phyloP scores from a whole-genome alignment of 768 basidiomycete genomes.

The Mycena metata region DNA sequence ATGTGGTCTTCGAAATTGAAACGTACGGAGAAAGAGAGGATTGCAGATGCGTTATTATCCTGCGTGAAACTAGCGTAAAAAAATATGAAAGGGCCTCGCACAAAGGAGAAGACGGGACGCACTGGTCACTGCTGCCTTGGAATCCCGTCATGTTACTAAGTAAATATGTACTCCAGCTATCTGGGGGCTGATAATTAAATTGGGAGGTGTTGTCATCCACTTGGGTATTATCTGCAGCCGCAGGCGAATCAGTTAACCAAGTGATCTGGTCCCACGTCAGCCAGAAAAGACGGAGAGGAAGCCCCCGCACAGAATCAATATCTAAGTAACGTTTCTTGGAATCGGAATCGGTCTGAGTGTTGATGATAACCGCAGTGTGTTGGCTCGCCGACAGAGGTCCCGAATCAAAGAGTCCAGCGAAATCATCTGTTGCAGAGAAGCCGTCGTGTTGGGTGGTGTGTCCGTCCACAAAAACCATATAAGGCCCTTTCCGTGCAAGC shows the following conservation, averaged over 20 bases:
- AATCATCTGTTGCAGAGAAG: conserved; percentile 34
- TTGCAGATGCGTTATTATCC: conserved; percentile 34
- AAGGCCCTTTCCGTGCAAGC: conserved; percentile 41
- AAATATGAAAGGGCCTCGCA: not conserved
- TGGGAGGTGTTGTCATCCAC: conserved; percentile 45
- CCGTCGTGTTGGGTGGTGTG: conserved; percentile 39
- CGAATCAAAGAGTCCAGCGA: conserved; percentile 49
- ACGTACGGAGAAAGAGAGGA: conserved; percentile 38
- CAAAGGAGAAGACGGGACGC: conserved; percentile 20
- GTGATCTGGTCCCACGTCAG: conserved; percentile 36
- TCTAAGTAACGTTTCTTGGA: conserved; percentile 43
- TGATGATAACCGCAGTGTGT: conserved; percentile 48
- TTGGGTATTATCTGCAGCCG: conserved; percentile 16
- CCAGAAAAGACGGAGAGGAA: not conserved
- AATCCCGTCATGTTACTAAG: conserved; percentile 42
- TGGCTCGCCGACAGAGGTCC: conserved; percentile 43
- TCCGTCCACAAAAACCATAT: conserved; percentile 49
- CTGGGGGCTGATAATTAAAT: conserved; percentile 47
- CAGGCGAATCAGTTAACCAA: conserved; percentile 39
- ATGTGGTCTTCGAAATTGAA: not conserved
- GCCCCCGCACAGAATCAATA: conserved; percentile 50
- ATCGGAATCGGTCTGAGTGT: conserved; percentile 21
- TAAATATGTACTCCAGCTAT: conserved; percentile 45
- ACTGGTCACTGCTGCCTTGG: conserved; percentile 50
- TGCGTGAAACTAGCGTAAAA: conserved; percentile 36